Evolutionary conservation across 257 asterid species (phyloP), one percentile per base, ranked within the genome.

Genomic region (Gardenia jasminoides): DNA sequence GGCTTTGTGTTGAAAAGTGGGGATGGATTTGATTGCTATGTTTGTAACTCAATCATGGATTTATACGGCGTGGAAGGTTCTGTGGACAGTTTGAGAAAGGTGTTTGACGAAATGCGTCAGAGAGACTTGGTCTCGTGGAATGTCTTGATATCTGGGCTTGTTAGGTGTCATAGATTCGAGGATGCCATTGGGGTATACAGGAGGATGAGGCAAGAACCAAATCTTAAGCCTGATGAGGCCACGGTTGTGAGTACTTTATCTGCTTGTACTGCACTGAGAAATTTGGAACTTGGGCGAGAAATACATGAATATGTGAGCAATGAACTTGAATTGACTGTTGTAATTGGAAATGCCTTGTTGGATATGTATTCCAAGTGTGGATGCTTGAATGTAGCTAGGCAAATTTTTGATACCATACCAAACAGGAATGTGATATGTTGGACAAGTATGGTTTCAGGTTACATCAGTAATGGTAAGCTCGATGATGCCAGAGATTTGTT

Each of bases 311-410:
- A 89, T 76, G 92, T 90, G 59, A 80, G 74, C 56, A 82, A 77
- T 22, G 86, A 81, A 58, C 80, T 92, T 62, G 89, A 89, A 24
- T 83, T 86, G 81, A 92, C 96, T 19, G 67, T 82, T 74, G 87
- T 79, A 67, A 92, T 94, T 59, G 88, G 90, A 80, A 92, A 92
- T 78, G 90, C 98, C 26, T 72, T 92, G 80, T 76, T 94, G 85
- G 92, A 92, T 84, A 94, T 94, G 98, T 92, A 91, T 85, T 93
- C 90, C n/a, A 94, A 91, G 82, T 91, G 97, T 68, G 96, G 97
- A n/a, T 87, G 85, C 78, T 85, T 90, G 76, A 88, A 81, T 67
- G 67, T 76, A 50, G 98, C 98, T 6, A 81, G 93, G 85, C 77
- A 78, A 71, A 84, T 94, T 77, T 94, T 94, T 75, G 89, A 91